Base-by-base conservation (phyloP, 805 yeast species). In the Candida tibetensis region DNA sequence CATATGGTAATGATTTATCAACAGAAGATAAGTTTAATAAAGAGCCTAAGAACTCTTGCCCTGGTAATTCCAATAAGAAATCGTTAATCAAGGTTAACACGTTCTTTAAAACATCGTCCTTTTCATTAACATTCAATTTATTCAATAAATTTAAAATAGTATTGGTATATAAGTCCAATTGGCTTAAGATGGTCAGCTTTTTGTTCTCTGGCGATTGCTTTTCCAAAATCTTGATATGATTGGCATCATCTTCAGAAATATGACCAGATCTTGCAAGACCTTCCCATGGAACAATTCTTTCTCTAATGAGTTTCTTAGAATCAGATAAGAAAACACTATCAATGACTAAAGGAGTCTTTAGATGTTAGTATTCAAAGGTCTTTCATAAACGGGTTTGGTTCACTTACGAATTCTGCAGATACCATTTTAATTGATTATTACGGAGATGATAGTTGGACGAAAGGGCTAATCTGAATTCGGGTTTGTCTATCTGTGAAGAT, bases 221-320 rank as follows among this genome's bases (percentile, higher is more conserved):
- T 51, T 75, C 81, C 45, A 79, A 66, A 15, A 69, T 62, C 54
- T 77, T 77, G 49, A 80, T 68, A 32, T 72, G 64, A 36, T 73
- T 73, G 8, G 90, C 91, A 57, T 87, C 93, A 44, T 77, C 78
- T 35, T 73, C 74, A 30, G 81, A 65, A 27, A 90, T 69, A 31
- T 81, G 75, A 33, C 77, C 80, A 14, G 90, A 81, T 39, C 95
- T 74, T 8, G 85, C 81, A 51, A 85, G 79, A 7, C 95, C 95
- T 53, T 86, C 95, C 97, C 97, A 90, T 22, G 95, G 95, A 39
- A 89, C 77, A 22, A 90, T 81, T 47, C 93, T 77, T 43, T 85
- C 82, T 52, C 93, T 72, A 46, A 88, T 81, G 44, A 78, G 79
- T 47, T 74, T 70, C 49, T 82, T 72, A 37, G 82, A 74, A 51